These are phyloP conservation scores for Pyrenopolyporus hunteri DNA, from an alignment of 495 filamentous ascomycete genomes.

Conservation along the genomic window DNA sequence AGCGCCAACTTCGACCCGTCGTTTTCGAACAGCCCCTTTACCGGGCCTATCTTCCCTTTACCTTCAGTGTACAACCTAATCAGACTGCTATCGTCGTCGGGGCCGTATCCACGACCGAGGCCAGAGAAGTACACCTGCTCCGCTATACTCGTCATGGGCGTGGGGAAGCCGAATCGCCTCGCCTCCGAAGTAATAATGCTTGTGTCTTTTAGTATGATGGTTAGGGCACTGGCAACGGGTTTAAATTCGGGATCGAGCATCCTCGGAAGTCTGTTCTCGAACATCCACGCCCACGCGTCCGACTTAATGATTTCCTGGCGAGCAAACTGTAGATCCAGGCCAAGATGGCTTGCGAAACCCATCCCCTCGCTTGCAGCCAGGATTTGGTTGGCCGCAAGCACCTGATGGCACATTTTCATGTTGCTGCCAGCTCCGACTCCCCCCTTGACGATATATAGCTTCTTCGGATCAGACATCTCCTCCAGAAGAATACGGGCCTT, in stretches of 20 bases:
- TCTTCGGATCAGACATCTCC: constrained; percentile 63
- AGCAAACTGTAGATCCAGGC: constrained; percentile 64
- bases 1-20: constrained; percentile 56
- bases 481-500: constrained; percentile 65
- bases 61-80: constrained; percentile 64
- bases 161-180: constrained; percentile 63
- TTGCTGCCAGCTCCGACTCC: constrained; percentile 81
- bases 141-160: constrained; percentile 72
- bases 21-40: constrained; percentile 48
- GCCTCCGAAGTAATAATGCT: constrained; percentile 77
- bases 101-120: constrained; percentile 64
- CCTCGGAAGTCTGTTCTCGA: constrained; percentile 72
- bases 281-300: constrained; percentile 80
- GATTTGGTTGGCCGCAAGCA: constrained; percentile 79
- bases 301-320: constrained; percentile 63
- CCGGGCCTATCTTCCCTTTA: constrained; percentile 43
- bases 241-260: constrained; percentile 70
- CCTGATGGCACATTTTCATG: constrained; percentile 87
- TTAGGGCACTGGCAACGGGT: constrained; percentile 70
- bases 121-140: constrained; percentile 72
- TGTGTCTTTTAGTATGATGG: constrained; percentile 82
- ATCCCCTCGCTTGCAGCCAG: constrained; percentile 73
- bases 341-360: constrained; percentile 72
- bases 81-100: constrained; percentile 74
- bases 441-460: constrained; percentile 75